These are phyloP conservation scores for Debaryomycetaceae sp. DNA, from an alignment of 1,139 yeast genomes.

Conservation along the genomic window DNA sequence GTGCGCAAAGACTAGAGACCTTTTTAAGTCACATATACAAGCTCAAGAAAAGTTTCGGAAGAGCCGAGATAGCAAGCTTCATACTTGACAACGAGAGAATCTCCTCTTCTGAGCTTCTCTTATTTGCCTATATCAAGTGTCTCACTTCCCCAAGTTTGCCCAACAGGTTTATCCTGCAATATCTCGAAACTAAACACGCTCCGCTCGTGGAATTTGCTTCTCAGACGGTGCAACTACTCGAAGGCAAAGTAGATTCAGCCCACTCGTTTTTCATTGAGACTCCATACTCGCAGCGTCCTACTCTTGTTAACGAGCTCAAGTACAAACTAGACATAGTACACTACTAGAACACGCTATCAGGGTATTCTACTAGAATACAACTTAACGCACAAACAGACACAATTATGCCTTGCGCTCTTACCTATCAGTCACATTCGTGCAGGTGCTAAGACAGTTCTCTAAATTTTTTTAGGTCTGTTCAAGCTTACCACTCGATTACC, in stretches of 20 bases:
- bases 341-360: too few relatives aligned
- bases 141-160: conserved; percentile 38
- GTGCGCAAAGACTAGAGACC: conserved; percentile 40
- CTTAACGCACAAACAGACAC: too few relatives aligned
- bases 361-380: too few relatives aligned
- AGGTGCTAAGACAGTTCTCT: too few relatives aligned
- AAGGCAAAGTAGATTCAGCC: not conserved
- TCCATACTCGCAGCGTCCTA: not conserved
- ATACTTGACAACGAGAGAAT: conserved; percentile 14
- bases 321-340: not conserved
- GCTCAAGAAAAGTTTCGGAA: conserved; percentile 15
- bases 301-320: not conserved
- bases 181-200: conserved; percentile 25
- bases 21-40: conserved; percentile 25
- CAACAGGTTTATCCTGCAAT: conserved; percentile 39
- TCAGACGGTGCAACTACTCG: not conserved
- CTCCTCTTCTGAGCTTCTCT: conserved; percentile 18
- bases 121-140: conserved; percentile 39
- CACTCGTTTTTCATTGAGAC: not conserved
- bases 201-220: conserved; percentile 12
- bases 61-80: conserved; percentile 7
- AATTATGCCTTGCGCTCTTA: too few relatives aligned
- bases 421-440: too few relatives aligned
- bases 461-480: too few relatives aligned
- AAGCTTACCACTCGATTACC: too few relatives aligned